Evolutionary conservation across 140 eudicot genomes (phyloP), one percentile per base, ranked within the genome.

Genomic region (Bidens hawaiensis): DNA sequence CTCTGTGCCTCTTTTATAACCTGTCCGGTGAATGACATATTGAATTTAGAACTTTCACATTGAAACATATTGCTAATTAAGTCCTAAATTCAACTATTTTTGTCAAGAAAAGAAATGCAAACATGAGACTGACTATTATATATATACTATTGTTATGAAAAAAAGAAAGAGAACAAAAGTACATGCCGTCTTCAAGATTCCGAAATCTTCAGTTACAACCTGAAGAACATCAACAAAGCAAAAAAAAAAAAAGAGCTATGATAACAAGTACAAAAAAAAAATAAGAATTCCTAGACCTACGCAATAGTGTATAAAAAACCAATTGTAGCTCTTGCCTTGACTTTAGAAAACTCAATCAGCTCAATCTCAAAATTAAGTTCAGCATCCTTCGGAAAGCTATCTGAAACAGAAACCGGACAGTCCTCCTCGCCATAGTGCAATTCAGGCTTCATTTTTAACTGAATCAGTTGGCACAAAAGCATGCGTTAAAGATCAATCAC

Each of bases 351-450:
- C 58, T 94, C 99, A 31, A 94, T 83, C 72, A 94, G 58, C 86
- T 94, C 97, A 56, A 85, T 83, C 82, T 94, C 99, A 74, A 88
- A 94, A 79, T 94, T 93, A 71, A 94, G 97, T 68, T 94, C 99
- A 31, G 78, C 87, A 68, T 94, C 99, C 77, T 85, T 85, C 16
- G 99, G 99, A 64, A 94, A 85, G 82, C 76, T 62, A 53, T 85
- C 97, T 6, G 88, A 53, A 63, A 73, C 90, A 50, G 94, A 62
- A 64, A 94, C 89, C 14, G 99, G 99, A 75, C 99, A 94, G 42
- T 94, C 83, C 60, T 79, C 89, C 78, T 94, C 99, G 11, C 94
- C 94, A 71, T 85, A 94, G 68, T 94, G 99, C 83, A 94, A 74
- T 77, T 84, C 99, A 26, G 99, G 90, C 72, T 94, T 94, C 84